phyloP scores from a whole-genome alignment of 2,329 filamentous ascomycete genomes.

The Neonectria hederae region DNA sequence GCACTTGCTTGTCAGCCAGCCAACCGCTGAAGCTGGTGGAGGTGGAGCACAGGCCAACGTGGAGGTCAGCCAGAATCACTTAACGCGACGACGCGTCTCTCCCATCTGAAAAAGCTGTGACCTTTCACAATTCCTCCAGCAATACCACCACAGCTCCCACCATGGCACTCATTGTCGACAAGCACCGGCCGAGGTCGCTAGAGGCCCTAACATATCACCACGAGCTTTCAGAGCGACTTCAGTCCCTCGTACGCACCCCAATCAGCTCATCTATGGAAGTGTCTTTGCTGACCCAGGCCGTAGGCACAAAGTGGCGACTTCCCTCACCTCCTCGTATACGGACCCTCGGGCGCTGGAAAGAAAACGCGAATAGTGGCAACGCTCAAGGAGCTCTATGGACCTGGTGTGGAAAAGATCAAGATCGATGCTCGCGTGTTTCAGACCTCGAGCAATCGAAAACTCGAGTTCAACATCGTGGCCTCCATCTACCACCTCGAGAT shows the following conservation, averaged over 20 bases:
- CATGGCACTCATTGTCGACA: slow-evolving; percentile 78
- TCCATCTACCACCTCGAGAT: slow-evolving; percentile 99
- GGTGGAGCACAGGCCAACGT: slow-evolving; percentile 37
- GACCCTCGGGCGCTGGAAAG: slow-evolving; percentile 95
- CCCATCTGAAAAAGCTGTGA: slow-evolving; percentile 36
- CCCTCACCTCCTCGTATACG: slow-evolving; percentile 96
- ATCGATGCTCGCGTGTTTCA: slow-evolving; percentile 98
- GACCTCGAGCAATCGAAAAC: slow-evolving; percentile 93
- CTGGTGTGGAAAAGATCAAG: slow-evolving; percentile 99
- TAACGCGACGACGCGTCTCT: slow-evolving; percentile 52
- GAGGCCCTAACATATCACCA: slow-evolving; percentile 86
- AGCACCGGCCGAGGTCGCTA: slow-evolving; percentile 77
- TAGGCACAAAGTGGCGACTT: slow-evolving; percentile 98
- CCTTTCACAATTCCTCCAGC: slow-evolving; percentile 25
- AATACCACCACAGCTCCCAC: slow-evolving; percentile 28
- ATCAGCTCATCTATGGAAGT: neutral
- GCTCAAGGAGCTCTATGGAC: slow-evolving; percentile 92
- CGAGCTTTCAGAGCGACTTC: slow-evolving; percentile 86
- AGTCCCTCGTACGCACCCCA: slow-evolving; percentile 76
- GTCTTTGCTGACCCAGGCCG: slow-evolving; percentile 23
- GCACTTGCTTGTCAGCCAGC: neutral
- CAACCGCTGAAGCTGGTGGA: neutral
- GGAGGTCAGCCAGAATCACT: slow-evolving; percentile 42
- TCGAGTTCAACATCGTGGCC: slow-evolving; percentile 98
- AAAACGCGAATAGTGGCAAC: slow-evolving; percentile 97